Percentiles rank a stretch among this genome's conserved stretches.
phyloP scores from a whole-genome alignment of 2,329 filamentous ascomycete species.

The Calonectria montana region DNA sequence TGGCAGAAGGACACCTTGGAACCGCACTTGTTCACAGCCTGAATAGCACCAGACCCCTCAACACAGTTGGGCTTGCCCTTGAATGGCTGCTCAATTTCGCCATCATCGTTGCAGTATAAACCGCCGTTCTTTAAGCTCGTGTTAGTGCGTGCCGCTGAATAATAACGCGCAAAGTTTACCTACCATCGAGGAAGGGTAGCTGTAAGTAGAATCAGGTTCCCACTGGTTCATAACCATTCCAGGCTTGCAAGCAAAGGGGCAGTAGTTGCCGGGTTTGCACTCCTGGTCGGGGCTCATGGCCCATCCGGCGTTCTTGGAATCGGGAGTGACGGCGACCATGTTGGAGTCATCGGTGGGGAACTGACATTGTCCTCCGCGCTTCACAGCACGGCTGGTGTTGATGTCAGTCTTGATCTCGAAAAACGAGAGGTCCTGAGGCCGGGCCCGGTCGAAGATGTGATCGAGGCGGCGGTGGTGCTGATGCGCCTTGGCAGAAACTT shows the following conservation, averaged over 20 bases:
- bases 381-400: conserved; percentile 52
- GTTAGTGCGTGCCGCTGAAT: conserved; percentile 19
- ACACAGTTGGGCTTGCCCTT: conserved; percentile 75
- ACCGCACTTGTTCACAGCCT: conserved; percentile 74
- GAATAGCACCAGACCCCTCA: conserved; percentile 73
- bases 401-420: conserved; percentile 38
- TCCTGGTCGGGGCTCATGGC: conserved; percentile 81
- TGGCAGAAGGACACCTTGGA: conserved; percentile 78
- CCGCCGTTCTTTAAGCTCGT: conserved; percentile 71
- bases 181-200: conserved; percentile 79
- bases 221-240: conserved; percentile 84
- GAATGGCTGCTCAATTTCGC: conserved; percentile 77
- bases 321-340: conserved; percentile 75
- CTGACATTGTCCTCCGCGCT: conserved; percentile 67
- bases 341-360: conserved; percentile 74
- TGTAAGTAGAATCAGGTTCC: conserved; percentile 77
- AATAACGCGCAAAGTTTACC: conserved; percentile 38
- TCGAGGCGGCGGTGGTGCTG: conserved; percentile 47
- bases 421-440: conserved; percentile 49
- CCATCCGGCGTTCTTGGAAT: conserved; percentile 76
- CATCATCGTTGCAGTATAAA: conserved; percentile 75
- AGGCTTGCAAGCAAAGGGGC: conserved; percentile 80
- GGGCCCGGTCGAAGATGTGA: conserved; percentile 54
- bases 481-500: conserved; percentile 47
- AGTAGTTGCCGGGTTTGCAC: conserved; percentile 76